Evolutionary conservation across 352 stramenopile species (phyloP).

Genomic region (Phytophthora capsici): DNA sequence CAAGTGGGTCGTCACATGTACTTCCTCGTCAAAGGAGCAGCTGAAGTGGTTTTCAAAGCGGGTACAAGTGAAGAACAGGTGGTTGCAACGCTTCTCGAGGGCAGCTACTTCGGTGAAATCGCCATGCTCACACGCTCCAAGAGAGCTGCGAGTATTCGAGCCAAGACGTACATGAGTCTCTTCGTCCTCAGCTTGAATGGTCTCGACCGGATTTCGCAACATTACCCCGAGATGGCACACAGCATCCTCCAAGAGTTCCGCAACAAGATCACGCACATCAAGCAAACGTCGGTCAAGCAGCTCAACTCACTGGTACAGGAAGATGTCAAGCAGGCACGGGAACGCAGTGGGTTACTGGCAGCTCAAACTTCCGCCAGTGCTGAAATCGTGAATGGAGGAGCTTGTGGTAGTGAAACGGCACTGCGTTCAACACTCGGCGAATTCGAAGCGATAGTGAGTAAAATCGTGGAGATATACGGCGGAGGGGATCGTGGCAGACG

Average conservation of each 20-base stretch:
- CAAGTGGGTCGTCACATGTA: conserved; percentile 86
- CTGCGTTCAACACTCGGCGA: conserved; percentile 59
- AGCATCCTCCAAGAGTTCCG: conserved; percentile 78
- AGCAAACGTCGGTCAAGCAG: conserved; percentile 54
- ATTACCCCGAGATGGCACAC: conserved; percentile 85
- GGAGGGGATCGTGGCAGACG: conserved; percentile 74
- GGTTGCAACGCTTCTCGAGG: conserved; percentile 68
- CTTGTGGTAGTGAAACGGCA: conserved; percentile 31
- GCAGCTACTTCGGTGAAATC: conserved; percentile 85
- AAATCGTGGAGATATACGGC: conserved; percentile 73
- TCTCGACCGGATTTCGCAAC: conserved; percentile 71
- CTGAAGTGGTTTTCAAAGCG: conserved; percentile 76
- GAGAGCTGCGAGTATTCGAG: conserved; percentile 76
- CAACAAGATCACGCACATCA: conserved; percentile 86
- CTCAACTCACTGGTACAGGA: conserved; percentile 40
- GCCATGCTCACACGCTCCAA: conserved; percentile 85
- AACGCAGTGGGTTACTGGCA: conserved; percentile 39
- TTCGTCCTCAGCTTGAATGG: conserved; percentile 79
- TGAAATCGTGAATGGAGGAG: conserved; percentile 1
- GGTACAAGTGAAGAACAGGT: conserved; percentile 58
- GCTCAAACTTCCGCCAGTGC: conserved; percentile 6
- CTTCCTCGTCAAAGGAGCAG: conserved; percentile 78
- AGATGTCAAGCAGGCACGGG: conserved; percentile 42
- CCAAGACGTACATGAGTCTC: conserved; percentile 81
- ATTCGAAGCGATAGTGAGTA: conserved; percentile 57